These are phyloP conservation scores for Mycena floridula DNA, from an alignment of 768 basidiomycete species.

Conservation along the genomic window DNA sequence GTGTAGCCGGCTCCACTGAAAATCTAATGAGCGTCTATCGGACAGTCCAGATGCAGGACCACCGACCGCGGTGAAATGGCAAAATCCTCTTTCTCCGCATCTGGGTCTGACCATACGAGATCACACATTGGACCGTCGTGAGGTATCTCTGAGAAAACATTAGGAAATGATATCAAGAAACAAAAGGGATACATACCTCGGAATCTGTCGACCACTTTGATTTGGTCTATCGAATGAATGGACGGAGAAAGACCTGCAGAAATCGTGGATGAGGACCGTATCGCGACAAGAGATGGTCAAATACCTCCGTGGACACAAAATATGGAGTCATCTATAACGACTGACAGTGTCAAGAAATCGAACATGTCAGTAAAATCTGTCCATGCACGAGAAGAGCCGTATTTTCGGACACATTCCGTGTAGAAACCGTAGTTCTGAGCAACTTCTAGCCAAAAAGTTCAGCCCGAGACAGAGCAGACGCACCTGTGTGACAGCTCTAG, in stretches of 20 bases:
- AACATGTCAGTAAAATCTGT: conserved; percentile 99
- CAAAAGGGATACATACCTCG: conserved; percentile 52
- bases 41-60: too few species aligned
- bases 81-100: conserved; percentile 98
- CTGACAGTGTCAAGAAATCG: conserved; percentile 94
- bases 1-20: conserved; percentile 95
- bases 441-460: too few species aligned
- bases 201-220: conserved; percentile 98
- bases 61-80: conserved; percentile 94
- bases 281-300: conserved; percentile 14
- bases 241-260: conserved; percentile 86
- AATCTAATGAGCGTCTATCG: conserved; percentile 6
- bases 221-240: conserved; percentile 98
- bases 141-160: conserved; percentile 75
- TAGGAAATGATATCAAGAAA: conserved; percentile 13
- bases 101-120: conserved; percentile 99
- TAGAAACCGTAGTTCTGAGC: conserved; percentile 99
- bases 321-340: conserved; percentile 98
- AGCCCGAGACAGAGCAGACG: conserved; percentile 25
- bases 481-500: conserved; percentile 95
- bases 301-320: conserved; percentile 98
- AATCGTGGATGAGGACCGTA: conserved; percentile 8
- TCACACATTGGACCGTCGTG: conserved; percentile 99
- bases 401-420: conserved; percentile 96
- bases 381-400: conserved; percentile 95